Evolutionary conservation across 169 alveolate species (phyloP).

Genomic region (Perkinsus marinus): DNA sequence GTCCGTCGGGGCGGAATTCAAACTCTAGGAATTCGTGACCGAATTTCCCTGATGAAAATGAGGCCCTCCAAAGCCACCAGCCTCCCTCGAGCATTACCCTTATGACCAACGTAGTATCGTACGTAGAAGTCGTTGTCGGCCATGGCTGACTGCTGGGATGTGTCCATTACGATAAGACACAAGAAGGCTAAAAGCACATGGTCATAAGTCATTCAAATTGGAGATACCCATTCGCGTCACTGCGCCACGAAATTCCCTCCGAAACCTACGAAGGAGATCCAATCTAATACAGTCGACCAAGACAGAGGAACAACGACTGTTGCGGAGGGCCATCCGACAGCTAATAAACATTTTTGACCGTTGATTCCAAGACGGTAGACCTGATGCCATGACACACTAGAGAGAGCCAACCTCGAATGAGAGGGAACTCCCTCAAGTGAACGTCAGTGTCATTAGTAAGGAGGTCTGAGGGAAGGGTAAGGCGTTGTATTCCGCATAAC

Average conservation of each 20-base stretch:
- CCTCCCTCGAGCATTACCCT: constrained; percentile 34
- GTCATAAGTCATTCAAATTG: not conserved
- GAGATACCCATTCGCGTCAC: no score
- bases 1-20: constrained; percentile 81
- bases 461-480: not conserved
- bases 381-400: no score
- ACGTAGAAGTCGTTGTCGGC: not conserved
- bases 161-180: not conserved
- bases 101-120: constrained; percentile 64
- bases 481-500: not conserved
- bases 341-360: no score
- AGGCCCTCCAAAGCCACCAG: not conserved
- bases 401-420: no score
- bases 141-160: not conserved
- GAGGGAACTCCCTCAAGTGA: no score
- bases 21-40: constrained; percentile 97
- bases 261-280: no score
- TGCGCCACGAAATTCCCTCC: no score
- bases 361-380: no score
- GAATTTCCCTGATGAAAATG: constrained; percentile 36
- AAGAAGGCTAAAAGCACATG: not conserved
- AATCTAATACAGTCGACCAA: no score
- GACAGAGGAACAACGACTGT: no score
- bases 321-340: no score
- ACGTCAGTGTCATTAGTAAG: no score